A percentile compares a stretch with the other conserved stretches of the same genome.
Evolutionary conservation across 257 asterid genomes (phyloP).

Genomic region (Leonotis leonurus): DNA sequence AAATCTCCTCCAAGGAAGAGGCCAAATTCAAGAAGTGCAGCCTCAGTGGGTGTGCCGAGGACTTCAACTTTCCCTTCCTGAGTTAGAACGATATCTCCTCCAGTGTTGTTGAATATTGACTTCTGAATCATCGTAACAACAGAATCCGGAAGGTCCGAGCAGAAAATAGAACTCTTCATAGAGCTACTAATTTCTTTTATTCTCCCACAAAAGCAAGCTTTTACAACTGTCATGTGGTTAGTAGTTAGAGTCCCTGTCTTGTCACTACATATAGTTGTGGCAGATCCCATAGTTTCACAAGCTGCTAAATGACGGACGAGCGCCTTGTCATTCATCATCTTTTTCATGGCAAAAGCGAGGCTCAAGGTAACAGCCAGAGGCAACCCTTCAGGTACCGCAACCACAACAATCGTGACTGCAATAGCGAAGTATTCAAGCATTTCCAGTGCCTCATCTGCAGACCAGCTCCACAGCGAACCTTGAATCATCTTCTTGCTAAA

Average conservation of each 20-base stretch:
- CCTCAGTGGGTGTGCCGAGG: conserved; percentile 80
- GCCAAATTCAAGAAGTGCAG: conserved; percentile 80
- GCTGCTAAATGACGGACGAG: conserved; percentile 91
- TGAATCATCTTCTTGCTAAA: conserved; percentile 46
- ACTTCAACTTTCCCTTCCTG: conserved; percentile 54
- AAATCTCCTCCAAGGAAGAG: conserved; percentile 75
- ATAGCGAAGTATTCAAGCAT: conserved; percentile 85
- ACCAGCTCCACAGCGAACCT: conserved; percentile 59
- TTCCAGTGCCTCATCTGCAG: conserved; percentile 69
- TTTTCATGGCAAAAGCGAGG: conserved; percentile 94
- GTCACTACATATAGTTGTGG: conserved; percentile 91
- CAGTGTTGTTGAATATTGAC: conserved; percentile 75
- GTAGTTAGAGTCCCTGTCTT: conserved; percentile 91
- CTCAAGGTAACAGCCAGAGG: conserved; percentile 92
- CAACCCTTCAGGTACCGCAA: conserved; percentile 94
- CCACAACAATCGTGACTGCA: conserved; percentile 93
- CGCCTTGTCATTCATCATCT: conserved; percentile 94
- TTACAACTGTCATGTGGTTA: conserved; percentile 81
- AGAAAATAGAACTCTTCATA: conserved; percentile 31
- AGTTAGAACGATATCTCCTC: conserved; percentile 65
- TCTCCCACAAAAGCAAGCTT: conserved; percentile 56
- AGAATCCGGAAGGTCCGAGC: conserved; percentile 48
- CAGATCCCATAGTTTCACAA: conserved; percentile 96
- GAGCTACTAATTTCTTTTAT: conserved; percentile 38
- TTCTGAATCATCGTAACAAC: conserved; percentile 40